These are phyloP conservation scores for Cercospora sesami DNA, from an alignment of 2,329 filamentous ascomycete genomes.

Conservation along the genomic window DNA sequence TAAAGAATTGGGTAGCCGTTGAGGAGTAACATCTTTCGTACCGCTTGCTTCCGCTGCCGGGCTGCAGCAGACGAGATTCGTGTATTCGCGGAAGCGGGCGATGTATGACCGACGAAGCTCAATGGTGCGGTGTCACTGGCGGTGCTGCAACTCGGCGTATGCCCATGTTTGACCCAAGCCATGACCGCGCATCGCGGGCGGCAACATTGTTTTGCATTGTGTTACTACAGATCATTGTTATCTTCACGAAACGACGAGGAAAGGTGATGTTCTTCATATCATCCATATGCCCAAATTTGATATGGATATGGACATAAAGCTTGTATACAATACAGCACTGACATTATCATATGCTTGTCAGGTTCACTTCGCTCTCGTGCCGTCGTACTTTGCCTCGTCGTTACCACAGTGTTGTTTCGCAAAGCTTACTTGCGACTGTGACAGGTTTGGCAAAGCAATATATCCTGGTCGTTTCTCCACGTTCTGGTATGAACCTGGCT, in stretches of 20 bases:
- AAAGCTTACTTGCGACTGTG: background rate
- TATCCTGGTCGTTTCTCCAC: background rate
- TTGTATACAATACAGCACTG: background rate
- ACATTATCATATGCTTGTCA: background rate
- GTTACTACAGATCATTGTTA: background rate
- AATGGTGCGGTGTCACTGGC: background rate
- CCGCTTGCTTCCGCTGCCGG: slow-evolving; percentile 18
- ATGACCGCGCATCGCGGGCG: background rate
- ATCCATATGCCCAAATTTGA: background rate
- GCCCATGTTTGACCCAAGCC: background rate
- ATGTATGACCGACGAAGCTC: background rate
- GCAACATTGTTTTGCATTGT: background rate
- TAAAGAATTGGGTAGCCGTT: slow-evolving; percentile 41
- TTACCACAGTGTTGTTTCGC: background rate
- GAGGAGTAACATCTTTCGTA: slow-evolving; percentile 36
- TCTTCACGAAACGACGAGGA: background rate
- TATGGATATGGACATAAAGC: background rate
- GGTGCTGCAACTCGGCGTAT: background rate
- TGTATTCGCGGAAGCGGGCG: background rate
- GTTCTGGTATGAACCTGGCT: background rate
- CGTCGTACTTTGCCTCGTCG: background rate
- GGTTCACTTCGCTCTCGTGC: background rate
- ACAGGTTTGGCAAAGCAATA: background rate
- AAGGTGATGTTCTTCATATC: background rate
- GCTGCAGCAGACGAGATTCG: slow-evolving; percentile 1